Base-by-base conservation (phyloP, 2,329 filamentous ascomycete species). In the Phaeomoniella chlamydospora region DNA sequence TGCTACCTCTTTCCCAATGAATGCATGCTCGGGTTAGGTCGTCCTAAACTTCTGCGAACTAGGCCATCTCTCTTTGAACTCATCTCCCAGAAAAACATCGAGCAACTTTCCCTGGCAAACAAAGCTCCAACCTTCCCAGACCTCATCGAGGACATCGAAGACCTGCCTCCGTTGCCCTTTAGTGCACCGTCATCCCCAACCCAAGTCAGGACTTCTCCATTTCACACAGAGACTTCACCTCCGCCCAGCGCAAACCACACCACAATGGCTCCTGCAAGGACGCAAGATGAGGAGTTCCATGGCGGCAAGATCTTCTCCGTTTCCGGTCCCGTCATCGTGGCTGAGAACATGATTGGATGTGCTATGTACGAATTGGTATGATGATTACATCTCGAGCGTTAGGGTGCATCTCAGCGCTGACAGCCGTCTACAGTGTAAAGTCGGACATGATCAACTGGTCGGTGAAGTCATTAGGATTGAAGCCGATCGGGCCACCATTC, bases 381-480 rank as follows among this genome's bases (percentile, higher is more conserved):
- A 59, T 10, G 4, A 30, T 11, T 16, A 32, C 14, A 32, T 6
- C 4, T 29, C 12, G 22, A n/a, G 9, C 11, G 13, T n/a, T 36
- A 11, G 5, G 10, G 14, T 12, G 22, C n/a, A n/a, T n/a, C 13
- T 36, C 10, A 12, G 12, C 17, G 15, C 34, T 36, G 35, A 33
- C 31, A 4, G 9, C 54, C 33, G 22, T 9, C 13, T 34, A 18
- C 45, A 88, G 83, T 87, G 92, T 59, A 81, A 74, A 67, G 88
- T 98, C 50, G 87, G 90, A 50, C 77, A 94, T 56, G 85, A 94
- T 55, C 75, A 80, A 56, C 77, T 98, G 41, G 81, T 93, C 43
- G 90, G 90, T 57, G 90, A 98, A 65, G 90, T 98, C 61, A 98
- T 98, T 70, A 82, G 90, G 59, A 92, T 98, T 65, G 90, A 84